Evolutionary conservation across 805 yeast genomes (phyloP).

Genomic region (Clavispora asparagi): DNA sequence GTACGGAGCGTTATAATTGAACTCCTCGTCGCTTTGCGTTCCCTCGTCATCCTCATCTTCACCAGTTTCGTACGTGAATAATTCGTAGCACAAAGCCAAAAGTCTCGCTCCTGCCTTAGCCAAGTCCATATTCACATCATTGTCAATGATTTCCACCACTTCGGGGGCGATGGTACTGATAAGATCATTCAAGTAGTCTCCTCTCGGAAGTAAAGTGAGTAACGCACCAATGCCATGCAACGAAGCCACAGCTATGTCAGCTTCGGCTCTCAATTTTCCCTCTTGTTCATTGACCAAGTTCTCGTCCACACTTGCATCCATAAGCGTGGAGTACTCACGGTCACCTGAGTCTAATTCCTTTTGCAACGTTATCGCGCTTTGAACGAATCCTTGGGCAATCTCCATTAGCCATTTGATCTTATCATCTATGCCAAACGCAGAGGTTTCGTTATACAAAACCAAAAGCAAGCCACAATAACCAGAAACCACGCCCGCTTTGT

Average conservation of each 20-base stretch:
- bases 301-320: slow-evolving; percentile 33
- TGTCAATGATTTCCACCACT: slow-evolving; percentile 38
- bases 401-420: slow-evolving; percentile 39
- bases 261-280: slow-evolving; percentile 26
- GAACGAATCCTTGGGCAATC: slow-evolving; percentile 34
- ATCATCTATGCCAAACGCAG: slow-evolving; percentile 47
- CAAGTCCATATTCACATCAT: slow-evolving; percentile 38
- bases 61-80: slow-evolving; percentile 39
- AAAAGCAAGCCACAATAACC: slow-evolving; percentile 37
- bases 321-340: slow-evolving; percentile 36
- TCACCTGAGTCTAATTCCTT: slow-evolving; percentile 36
- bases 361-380: slow-evolving; percentile 25
- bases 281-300: slow-evolving; percentile 30
- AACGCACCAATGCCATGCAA: slow-evolving; percentile 44
- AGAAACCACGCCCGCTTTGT: slow-evolving; percentile 32
- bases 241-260: slow-evolving; percentile 36
- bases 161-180: slow-evolving; percentile 26
- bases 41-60: slow-evolving; percentile 34
- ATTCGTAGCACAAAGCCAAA: slow-evolving; percentile 52
- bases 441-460: slow-evolving; percentile 43
- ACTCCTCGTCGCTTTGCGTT: slow-evolving; percentile 36
- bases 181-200: slow-evolving; percentile 37
- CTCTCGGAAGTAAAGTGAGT: slow-evolving; percentile 39
- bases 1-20: slow-evolving; percentile 45
- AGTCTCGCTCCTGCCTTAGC: slow-evolving; percentile 52